Evolutionary conservation across 1,139 yeast species (phyloP), one percentile per base, ranked within the genome.

Genomic region (Yarrowia galli): DNA sequence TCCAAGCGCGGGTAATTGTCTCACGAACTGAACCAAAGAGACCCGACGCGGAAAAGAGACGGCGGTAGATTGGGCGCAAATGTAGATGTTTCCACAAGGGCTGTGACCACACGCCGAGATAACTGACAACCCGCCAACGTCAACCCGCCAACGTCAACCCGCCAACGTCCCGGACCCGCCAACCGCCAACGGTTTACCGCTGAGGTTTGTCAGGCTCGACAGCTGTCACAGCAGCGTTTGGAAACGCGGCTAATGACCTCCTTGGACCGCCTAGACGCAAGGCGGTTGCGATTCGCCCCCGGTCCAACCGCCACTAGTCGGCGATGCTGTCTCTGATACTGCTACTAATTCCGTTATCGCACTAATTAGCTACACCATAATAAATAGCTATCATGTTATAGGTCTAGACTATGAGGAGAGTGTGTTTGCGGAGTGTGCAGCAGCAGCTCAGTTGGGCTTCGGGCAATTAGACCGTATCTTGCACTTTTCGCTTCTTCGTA

Each of bases 1-100:
- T 9, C 7, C 12, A 20, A 53, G 43, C 58, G 58, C 58, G 58
- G 58, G 56, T 51, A 51, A 35, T 20, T 22, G 58, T 53, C 58
- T 53, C 58, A 35, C 20, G 43, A 25, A 20, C 13, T 2, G 15
- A 13, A 28, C n/a, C 13, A 12, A 18, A 15, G 20, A 18, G 7
- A 20, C 42, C n/a, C 7, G 16, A 13, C 25, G 32, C 2, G n/a
- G n/a, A n/a, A n/a, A 23, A n/a, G 40, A 51, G 42, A 35, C 20
- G 13, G 56, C 4, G 15, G 28, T 15, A 6, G 20, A 8, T 13
- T 15, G 43, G 20, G 43, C n/a, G 12, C 20, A 18, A 6, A 7
- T n/a, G 12, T 1, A 16, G n/a, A n/a, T n/a, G n/a, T n/a, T n/a
- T n/a, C n/a, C n/a, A n/a, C n/a, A n/a, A n/a, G n/a, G n/a, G n/a